A percentile compares a stretch with the other conserved stretches of the same genome.
Evolutionary conservation across 148 eudicot genomes (phyloP).

Genomic region (Cornus kousa): DNA sequence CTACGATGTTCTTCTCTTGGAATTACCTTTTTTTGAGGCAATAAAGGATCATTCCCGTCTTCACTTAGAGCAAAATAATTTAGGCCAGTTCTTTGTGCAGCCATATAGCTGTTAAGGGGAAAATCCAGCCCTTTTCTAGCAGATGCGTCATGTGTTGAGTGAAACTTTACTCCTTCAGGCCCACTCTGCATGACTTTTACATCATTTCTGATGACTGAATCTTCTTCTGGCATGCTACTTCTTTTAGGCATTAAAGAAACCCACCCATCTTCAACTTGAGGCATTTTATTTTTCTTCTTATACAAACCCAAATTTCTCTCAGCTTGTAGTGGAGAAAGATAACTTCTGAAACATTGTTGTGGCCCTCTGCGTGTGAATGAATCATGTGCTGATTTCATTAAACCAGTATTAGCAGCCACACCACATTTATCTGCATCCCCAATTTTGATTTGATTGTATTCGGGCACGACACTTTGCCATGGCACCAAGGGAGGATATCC

Average conservation of each 20-base stretch:
- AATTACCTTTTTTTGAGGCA: constrained; percentile 17
- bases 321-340: constrained; percentile 6
- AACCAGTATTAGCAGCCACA: constrained; percentile 2
- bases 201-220: constrained; percentile 16
- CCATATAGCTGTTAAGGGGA: constrained; percentile 23
- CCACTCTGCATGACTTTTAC: background rate
- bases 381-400: constrained; percentile 5
- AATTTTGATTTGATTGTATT: constrained; percentile 8
- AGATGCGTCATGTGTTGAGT: constrained; percentile 9
- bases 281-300: constrained; percentile 15
- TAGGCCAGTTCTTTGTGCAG: constrained; percentile 14
- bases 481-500: constrained; percentile 19
- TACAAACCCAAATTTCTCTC: constrained; percentile 6
- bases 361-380: background rate
- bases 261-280: constrained; percentile 22
- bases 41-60: constrained; percentile 4
- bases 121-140: constrained; percentile 29
- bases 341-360: constrained; percentile 12
- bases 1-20: constrained; percentile 8
- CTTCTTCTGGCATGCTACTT: constrained; percentile 24
- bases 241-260: constrained; percentile 16
- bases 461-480: constrained; percentile 21
- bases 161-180: constrained; percentile 11
- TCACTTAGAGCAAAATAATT: constrained; percentile 1
- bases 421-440: constrained; percentile 1